Evolutionary conservation across 768 basidiomycete genomes (phyloP).

Genomic region (Rhodotorula babjevae): DNA sequence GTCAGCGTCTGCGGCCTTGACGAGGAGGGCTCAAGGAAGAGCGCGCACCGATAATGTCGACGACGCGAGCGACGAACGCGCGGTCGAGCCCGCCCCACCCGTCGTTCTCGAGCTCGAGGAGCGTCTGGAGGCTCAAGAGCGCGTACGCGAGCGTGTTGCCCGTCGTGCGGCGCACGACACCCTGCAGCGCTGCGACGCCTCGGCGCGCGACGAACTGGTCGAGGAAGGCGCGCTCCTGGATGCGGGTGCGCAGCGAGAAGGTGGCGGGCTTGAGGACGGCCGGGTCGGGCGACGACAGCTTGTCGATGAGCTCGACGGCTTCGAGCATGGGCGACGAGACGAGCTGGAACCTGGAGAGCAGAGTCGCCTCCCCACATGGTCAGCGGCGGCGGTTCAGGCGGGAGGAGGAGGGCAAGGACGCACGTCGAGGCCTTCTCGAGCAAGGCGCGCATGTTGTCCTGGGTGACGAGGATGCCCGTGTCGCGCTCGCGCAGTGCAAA

Average conservation of each 20-base stretch:
- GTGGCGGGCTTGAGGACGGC: constrained; percentile 62
- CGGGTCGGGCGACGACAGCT: constrained; percentile 60
- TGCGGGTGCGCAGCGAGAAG: constrained; percentile 73
- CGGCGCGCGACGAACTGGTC: constrained; percentile 68
- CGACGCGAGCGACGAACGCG: constrained; percentile 55
- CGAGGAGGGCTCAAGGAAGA: no score
- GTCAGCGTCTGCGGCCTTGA: background rate
- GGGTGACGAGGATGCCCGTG: constrained; percentile 72
- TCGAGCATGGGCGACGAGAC: constrained; percentile 59
- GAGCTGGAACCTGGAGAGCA: background rate
- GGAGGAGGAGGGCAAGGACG: background rate
- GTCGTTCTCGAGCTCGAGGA: constrained; percentile 72
- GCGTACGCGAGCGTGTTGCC: constrained; percentile 88
- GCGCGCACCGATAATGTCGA: constrained; percentile 27
- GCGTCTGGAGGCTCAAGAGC: constrained; percentile 74
- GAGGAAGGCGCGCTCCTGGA: constrained; percentile 60
- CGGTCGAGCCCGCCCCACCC: constrained; percentile 73
- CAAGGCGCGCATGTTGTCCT: constrained; percentile 76
- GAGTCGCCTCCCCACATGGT: background rate
- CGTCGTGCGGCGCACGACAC: constrained; percentile 60
- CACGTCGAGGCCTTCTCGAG: constrained; percentile 54
- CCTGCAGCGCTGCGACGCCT: constrained; percentile 67
- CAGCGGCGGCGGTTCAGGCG: background rate
- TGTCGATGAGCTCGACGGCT: constrained; percentile 68
- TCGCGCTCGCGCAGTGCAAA: constrained; percentile 77